Conservation (phyloP, 257 asterid genomes). For the Solanum clarkiae region DNA sequence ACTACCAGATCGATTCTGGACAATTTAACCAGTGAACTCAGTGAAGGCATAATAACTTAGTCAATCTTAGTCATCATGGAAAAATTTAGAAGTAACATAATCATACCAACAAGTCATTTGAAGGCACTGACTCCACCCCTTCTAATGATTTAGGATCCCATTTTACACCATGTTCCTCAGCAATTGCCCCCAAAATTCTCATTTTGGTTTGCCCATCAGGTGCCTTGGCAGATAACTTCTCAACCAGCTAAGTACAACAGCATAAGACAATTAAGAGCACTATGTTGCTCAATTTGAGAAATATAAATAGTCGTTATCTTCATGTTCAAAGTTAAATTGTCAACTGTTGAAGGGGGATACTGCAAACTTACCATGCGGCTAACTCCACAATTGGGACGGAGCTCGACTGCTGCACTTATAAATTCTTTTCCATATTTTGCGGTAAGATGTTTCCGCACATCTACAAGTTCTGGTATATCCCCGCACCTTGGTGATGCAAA, state of each 20-base stretch:
- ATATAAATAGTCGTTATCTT: background rate
- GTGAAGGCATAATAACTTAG: background rate
- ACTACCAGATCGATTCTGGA: slow-evolving; percentile 56
- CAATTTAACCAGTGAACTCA: slow-evolving; percentile 5
- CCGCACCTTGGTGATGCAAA: slow-evolving; percentile 97
- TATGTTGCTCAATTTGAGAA: background rate
- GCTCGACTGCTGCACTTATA: slow-evolving; percentile 63
- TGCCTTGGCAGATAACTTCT: slow-evolving; percentile 76
- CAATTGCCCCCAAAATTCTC: slow-evolving; percentile 52
- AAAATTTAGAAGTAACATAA: slow-evolving; percentile 7
- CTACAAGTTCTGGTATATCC: slow-evolving; percentile 84
- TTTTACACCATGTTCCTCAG: slow-evolving; percentile 65
- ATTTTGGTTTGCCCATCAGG: slow-evolving; percentile 74
- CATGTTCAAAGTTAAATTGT: background rate
- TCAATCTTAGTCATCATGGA: background rate
- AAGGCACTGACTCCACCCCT: slow-evolving; percentile 23
- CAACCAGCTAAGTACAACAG: slow-evolving; percentile 52
- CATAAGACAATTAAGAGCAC: slow-evolving; percentile 3
- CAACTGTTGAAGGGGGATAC: background rate
- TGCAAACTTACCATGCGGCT: slow-evolving; percentile 64
- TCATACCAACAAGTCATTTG: slow-evolving; percentile 50
- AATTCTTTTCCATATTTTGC: slow-evolving; percentile 92
- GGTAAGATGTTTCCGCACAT: slow-evolving; percentile 59
- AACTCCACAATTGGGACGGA: slow-evolving; percentile 92
- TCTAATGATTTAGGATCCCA: slow-evolving; percentile 68